Conservation (phyloP, 2,329 filamentous ascomycete genomes). For the Phialocephala subalpina region DNA sequence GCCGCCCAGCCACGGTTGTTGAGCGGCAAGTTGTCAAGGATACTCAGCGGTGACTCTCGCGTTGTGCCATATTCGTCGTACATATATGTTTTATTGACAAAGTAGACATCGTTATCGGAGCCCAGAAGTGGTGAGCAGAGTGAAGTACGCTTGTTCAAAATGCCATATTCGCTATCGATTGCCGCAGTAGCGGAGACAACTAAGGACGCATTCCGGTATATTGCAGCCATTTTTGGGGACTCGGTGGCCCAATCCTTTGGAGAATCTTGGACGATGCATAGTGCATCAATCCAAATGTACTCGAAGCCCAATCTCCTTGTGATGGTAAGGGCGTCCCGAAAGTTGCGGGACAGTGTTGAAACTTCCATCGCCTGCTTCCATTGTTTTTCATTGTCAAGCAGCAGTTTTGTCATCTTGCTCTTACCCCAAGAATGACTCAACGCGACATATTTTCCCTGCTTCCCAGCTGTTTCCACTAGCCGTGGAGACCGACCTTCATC, state of each 20-base stretch:
- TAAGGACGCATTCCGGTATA: neutral
- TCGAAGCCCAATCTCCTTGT: constrained; percentile 6
- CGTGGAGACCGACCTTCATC: neutral
- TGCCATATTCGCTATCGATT: neutral
- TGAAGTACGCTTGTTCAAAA: neutral
- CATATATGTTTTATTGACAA: neutral
- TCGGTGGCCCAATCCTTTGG: neutral
- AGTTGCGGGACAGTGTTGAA: neutral
- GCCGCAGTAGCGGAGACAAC: neutral
- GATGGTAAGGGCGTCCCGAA: constrained; percentile 3
- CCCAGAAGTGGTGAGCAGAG: neutral
- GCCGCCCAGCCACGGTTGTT: neutral
- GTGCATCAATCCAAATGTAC: constrained; percentile 8
- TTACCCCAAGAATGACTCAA: constrained; percentile 7
- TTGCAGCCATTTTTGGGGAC: neutral
- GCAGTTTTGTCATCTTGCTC: neutral
- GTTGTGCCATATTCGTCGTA: neutral
- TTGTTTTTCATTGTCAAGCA: neutral
- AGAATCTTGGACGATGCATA: constrained; percentile 7
- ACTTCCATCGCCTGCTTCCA: neutral
- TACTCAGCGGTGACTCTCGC: neutral
- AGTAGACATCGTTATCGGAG: neutral
- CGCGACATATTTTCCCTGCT: neutral
- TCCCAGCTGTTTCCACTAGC: neutral
- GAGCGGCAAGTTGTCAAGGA: neutral